A percentile compares a stretch with the other conserved stretches of the same genome.
Evolutionary conservation across 2,329 filamentous ascomycete genomes (phyloP).

Genomic region (Phaeomoniella chlamydospora): DNA sequence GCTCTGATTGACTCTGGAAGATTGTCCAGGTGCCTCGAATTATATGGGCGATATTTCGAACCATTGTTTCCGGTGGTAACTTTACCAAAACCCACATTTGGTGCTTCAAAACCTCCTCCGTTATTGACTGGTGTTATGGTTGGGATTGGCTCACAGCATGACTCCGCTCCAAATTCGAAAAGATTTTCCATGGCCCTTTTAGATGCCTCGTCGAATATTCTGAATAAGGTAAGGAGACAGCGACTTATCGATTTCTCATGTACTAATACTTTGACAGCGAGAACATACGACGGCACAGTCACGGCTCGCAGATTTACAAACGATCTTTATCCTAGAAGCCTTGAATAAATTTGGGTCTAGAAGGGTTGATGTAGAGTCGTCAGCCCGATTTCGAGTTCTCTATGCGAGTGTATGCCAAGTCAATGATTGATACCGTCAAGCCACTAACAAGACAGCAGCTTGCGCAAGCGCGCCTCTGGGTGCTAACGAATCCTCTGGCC

Average conservation of each 20-base stretch:
- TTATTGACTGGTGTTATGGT: constrained; percentile 19
- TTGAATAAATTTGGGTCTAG: constrained; percentile 18
- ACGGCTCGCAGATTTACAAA: constrained; percentile 18
- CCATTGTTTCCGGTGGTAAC: constrained; percentile 20
- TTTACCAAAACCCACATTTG: constrained; percentile 14
- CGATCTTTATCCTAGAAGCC: constrained; percentile 19
- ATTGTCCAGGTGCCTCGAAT: constrained; percentile 20
- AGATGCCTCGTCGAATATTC: constrained; percentile 17
- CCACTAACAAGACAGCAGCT: constrained; percentile 8
- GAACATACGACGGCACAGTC: constrained; percentile 18
- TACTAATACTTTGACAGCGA: constrained; percentile 8
- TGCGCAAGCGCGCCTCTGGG: constrained; percentile 14
- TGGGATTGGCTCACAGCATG: constrained; percentile 21
- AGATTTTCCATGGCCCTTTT: constrained; percentile 18
- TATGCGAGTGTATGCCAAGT: constrained; percentile 17
- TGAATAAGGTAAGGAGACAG: constrained; percentile 11
- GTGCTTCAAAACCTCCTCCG: constrained; percentile 16
- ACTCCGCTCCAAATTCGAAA: constrained; percentile 17
- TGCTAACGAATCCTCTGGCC: constrained; percentile 15
- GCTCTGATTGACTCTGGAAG: constrained; percentile 20
- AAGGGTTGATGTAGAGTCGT: constrained; percentile 17
- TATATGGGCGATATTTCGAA: constrained; percentile 20
- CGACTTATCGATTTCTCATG: not conserved
- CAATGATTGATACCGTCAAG: not conserved
- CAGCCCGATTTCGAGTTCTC: constrained; percentile 17